These are phyloP conservation scores for Alternaria longipes DNA, from an alignment of 2,329 filamentous ascomycete species.

Conservation along the genomic window DNA sequence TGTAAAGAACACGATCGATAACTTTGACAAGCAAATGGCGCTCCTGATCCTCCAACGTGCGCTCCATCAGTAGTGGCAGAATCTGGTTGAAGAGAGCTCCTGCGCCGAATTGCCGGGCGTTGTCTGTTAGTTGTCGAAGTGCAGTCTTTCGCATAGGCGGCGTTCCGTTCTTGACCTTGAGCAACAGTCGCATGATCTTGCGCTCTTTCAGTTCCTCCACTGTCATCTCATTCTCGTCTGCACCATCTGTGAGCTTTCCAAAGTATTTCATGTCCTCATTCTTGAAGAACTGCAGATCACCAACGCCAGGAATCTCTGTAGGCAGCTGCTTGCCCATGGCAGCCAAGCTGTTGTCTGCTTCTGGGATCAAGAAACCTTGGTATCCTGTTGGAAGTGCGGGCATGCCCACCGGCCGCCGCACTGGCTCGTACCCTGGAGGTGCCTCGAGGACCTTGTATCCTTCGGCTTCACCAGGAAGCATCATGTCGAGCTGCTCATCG, in stretches of 20 bases:
- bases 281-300: slow-evolving; percentile 98
- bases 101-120: slow-evolving; percentile 93
- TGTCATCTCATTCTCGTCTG: slow-evolving; percentile 88
- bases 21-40: slow-evolving; percentile 98
- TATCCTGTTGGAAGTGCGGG: slow-evolving; percentile 73
- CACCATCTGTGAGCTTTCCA: slow-evolving; percentile 93
- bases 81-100: slow-evolving; percentile 97
- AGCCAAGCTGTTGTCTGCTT: slow-evolving; percentile 80
- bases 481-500: slow-evolving; percentile 91
- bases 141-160: slow-evolving; percentile 99
- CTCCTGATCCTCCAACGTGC: slow-evolving; percentile 96
- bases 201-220: slow-evolving; percentile 97
- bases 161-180: slow-evolving; percentile 99
- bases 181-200: slow-evolving; percentile 95
- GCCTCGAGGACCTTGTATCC: slow-evolving; percentile 93
- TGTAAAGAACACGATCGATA: slow-evolving; percentile 97
- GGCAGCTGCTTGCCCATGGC: slow-evolving; percentile 88
- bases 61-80: slow-evolving; percentile 95
- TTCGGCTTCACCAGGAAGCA: slow-evolving; percentile 87
- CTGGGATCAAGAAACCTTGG: slow-evolving; percentile 96
- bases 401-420: slow-evolving; percentile 76
- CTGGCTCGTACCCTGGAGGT: slow-evolving; percentile 89
- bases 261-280: slow-evolving; percentile 99
- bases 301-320: slow-evolving; percentile 94
- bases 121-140: slow-evolving; percentile 95